These are phyloP conservation scores for Patellaria atrata DNA, from an alignment of 495 filamentous ascomycete genomes.

Conservation along the genomic window DNA sequence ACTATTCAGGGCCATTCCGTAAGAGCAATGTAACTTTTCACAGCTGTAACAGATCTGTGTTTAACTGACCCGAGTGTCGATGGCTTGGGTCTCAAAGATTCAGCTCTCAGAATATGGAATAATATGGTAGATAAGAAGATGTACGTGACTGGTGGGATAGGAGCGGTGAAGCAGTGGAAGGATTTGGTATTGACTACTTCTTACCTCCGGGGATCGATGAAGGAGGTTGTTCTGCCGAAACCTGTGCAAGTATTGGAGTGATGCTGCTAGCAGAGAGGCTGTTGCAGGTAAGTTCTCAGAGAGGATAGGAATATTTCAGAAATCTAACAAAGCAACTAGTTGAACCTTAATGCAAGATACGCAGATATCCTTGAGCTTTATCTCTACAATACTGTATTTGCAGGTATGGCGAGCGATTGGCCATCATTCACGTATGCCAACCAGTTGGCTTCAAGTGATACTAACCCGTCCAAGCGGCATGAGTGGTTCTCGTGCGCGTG, in stretches of 20 bases:
- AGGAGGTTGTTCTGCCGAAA: constrained; percentile 48
- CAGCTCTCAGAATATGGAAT: constrained; percentile 37
- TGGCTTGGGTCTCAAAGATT: constrained; percentile 18
- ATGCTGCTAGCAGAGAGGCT: constrained; percentile 45
- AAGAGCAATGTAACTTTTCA: constrained; percentile 42
- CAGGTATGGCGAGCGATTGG: constrained; percentile 35
- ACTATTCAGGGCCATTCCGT: constrained; percentile 46
- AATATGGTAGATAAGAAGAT: constrained; percentile 46
- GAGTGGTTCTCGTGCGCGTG: constrained; percentile 44
- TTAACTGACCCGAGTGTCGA: constrained; percentile 22
- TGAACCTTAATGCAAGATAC: constrained; percentile 34
- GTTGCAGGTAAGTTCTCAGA: constrained; percentile 26
- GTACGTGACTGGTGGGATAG: constrained; percentile 47
- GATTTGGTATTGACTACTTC: constrained; percentile 46
- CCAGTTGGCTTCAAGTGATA: constrained; percentile 38
- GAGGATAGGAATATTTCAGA: background rate
- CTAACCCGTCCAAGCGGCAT: constrained; percentile 30
- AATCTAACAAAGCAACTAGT: constrained; percentile 25
- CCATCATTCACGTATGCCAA: constrained; percentile 43
- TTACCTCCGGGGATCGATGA: constrained; percentile 41
- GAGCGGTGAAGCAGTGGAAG: constrained; percentile 45
- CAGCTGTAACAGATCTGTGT: constrained; percentile 29
- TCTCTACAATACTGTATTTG: constrained; percentile 46
- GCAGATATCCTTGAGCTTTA: constrained; percentile 45
- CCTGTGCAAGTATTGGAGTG: constrained; percentile 45